Percentiles rank a stretch among this genome's conserved stretches.
phyloP scores from a whole-genome alignment of 495 filamentous ascomycete species.

The Xeromyces bisporus region DNA sequence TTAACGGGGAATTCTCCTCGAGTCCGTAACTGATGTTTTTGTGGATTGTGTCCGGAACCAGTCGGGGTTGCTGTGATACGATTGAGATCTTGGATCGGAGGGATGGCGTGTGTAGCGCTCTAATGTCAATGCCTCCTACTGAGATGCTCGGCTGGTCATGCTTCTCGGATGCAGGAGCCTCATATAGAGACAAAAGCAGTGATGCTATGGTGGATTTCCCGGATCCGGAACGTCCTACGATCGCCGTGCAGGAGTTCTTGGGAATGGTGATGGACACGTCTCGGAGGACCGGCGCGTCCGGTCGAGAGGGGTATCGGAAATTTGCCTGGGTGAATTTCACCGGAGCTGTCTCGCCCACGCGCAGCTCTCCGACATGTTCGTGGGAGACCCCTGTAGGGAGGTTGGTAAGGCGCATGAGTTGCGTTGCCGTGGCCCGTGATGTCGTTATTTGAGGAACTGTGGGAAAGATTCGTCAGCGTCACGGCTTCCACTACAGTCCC shows the following conservation, averaged over 20 bases:
- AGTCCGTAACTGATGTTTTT: constrained; percentile 76
- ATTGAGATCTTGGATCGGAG: constrained; percentile 55
- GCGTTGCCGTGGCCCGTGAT: constrained; percentile 51
- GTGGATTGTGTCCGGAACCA: constrained; percentile 57
- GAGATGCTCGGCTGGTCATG: constrained; percentile 25
- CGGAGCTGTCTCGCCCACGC: constrained; percentile 35
- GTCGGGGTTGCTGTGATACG: constrained; percentile 60
- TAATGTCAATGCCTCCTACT: constrained; percentile 38
- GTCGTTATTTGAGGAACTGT: constrained; percentile 63
- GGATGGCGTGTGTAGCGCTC: constrained; percentile 37
- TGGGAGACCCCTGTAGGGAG: constrained; percentile 37
- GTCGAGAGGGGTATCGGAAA: constrained; percentile 54
- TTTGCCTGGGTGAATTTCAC: constrained; percentile 40
- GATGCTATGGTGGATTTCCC: constrained; percentile 80
- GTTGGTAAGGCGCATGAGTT: constrained; percentile 53
- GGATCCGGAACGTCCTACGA: constrained; percentile 69
- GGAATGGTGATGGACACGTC: constrained; percentile 43
- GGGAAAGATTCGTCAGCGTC: constrained; percentile 2
- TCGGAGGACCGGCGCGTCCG: constrained; percentile 34
- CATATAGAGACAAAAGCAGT: constrained; percentile 54
- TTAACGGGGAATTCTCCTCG: constrained; percentile 19
- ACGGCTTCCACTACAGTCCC: no score
- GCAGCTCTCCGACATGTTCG: constrained; percentile 35
- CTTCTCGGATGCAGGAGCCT: constrained; percentile 12
- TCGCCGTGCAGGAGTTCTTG: constrained; percentile 45